phyloP scores from a whole-genome alignment of 495 filamentous ascomycete genomes.

The Tuber aestivum region DNA sequence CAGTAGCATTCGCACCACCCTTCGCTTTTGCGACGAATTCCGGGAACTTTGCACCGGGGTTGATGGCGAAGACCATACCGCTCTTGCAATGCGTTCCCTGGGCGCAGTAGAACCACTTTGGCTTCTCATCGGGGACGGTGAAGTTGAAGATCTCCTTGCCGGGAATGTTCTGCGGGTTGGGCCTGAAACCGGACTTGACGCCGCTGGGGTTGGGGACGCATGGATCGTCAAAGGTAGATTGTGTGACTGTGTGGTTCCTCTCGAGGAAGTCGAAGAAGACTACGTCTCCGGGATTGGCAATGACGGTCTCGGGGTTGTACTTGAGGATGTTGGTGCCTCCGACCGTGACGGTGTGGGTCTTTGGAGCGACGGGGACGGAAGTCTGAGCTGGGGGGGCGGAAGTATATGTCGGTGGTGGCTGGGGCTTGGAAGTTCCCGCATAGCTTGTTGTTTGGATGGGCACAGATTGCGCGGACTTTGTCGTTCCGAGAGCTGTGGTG shows the following conservation, averaged over 20 bases:
- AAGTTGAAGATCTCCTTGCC: slow-evolving; percentile 27
- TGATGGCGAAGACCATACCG: slow-evolving; percentile 44
- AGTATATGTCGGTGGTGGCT: not conserved
- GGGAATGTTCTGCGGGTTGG: slow-evolving; percentile 21
- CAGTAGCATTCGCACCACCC: slow-evolving; percentile 12
- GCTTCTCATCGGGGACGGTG: slow-evolving; percentile 10
- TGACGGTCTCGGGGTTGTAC: slow-evolving; percentile 35
- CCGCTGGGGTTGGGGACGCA: slow-evolving; percentile 26
- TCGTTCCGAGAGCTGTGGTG: slow-evolving; percentile 12
- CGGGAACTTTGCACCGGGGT: slow-evolving; percentile 39
- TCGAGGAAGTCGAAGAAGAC: slow-evolving; percentile 42
- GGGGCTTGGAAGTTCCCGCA: slow-evolving; percentile 3
- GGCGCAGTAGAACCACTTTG: slow-evolving; percentile 31
- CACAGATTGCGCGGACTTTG: not conserved
- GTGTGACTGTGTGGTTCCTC: slow-evolving; percentile 43
- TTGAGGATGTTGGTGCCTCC: slow-evolving; percentile 33
- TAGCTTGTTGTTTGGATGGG: not conserved
- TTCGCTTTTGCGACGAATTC: slow-evolving; percentile 36
- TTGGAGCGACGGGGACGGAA: not conserved
- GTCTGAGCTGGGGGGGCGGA: not conserved
- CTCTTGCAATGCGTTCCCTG: slow-evolving; percentile 31
- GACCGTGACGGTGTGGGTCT: slow-evolving; percentile 36
- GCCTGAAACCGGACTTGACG: slow-evolving; percentile 35
- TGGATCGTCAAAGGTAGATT: slow-evolving; percentile 41
- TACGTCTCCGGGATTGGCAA: slow-evolving; percentile 41